A percentile compares a stretch with the other conserved stretches of the same genome.
Evolutionary conservation across 352 stramenopile genomes (phyloP).

Genomic region (Globisporangium irregulare): DNA sequence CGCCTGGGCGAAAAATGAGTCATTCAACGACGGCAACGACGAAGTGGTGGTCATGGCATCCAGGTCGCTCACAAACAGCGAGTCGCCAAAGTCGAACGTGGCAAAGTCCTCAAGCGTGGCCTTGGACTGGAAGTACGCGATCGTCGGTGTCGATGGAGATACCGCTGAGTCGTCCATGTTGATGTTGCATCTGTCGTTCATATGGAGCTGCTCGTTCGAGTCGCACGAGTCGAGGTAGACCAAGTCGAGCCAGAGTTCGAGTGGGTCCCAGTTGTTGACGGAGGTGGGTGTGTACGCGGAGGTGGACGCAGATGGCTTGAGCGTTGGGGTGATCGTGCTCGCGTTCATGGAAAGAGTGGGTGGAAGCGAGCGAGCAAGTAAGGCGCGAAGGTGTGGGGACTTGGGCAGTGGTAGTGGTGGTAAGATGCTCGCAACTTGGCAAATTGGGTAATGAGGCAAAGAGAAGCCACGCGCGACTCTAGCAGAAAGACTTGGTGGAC

Average conservation of each 20-base stretch:
- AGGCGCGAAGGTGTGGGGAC: not conserved
- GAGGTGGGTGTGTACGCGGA: not conserved
- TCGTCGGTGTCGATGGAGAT: not conserved
- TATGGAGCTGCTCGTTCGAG: not conserved
- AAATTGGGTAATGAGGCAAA: slow-evolving; percentile 1
- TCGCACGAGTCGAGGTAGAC: slow-evolving; percentile 1
- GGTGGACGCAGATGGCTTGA: not conserved
- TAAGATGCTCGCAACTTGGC: not conserved
- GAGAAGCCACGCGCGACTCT: not conserved
- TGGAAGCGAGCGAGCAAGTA: not conserved
- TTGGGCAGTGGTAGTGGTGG: not conserved
- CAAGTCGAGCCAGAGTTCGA: slow-evolving; percentile 9
- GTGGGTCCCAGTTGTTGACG: not conserved
- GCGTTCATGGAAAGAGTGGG: not conserved
- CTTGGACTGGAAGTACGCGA: not conserved
- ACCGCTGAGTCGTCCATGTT: not conserved
- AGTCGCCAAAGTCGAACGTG: slow-evolving; percentile 5
- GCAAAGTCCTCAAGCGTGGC: not conserved
- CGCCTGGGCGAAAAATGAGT: not conserved
- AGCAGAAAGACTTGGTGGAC: not conserved
- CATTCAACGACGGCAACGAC: not conserved
- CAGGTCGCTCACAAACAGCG: not conserved
- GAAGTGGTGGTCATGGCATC: not conserved
- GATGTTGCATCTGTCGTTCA: not conserved
- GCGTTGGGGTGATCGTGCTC: not conserved